Evolutionary conservation across 768 basidiomycete genomes (phyloP), one percentile per base, ranked within the genome.

Genomic region (Hortiboletus flavorubellus): DNA sequence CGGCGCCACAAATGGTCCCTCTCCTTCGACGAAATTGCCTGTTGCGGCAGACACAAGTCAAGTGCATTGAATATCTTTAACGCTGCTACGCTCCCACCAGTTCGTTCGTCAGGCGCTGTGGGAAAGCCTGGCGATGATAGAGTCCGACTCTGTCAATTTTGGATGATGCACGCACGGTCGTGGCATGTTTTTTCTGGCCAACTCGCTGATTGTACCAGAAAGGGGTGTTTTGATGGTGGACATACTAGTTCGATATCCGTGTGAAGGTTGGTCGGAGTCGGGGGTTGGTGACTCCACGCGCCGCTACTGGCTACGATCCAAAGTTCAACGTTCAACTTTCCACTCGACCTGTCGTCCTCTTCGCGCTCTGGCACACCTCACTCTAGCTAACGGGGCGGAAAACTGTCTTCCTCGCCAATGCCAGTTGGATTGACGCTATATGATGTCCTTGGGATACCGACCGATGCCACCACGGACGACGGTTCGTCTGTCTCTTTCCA

Each of bases 381-480:
- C 39, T 39, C 53, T 3, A 35, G 21, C 41, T 34, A 35, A 44
- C 51, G 49, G 16, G 48, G 37, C 40, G 33, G 46, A 48, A 18
- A 9, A 1, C 39, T 31, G 15, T 44, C 4, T 49, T 30, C 9
- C 30, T 53, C 38, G 59, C 54, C 55, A 59, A 71, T 72, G 72
- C 55, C 59, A 39, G 46, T 73, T 42, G 72, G 68, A 54, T 33
- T 73, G 61, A 70, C 72, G 14, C 59, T 74, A 29, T 76, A 77
- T 40, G 66, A 80, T 49, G 70, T 78, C 50, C 76, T 84, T 59
- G 80, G 76, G 31, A 72, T 83, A 51, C 59, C 71, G 11, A 68
- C 61, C 26, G 69, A 72, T 46, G 81, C 80, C 52, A 72, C 77
- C 49, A 71, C 73, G 29, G 81, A 83, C n/a, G 81, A 84, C 54